These are phyloP conservation scores for Diutina scorzettiae DNA, from an alignment of 1,139 yeast genomes.

Conservation along the genomic window DNA sequence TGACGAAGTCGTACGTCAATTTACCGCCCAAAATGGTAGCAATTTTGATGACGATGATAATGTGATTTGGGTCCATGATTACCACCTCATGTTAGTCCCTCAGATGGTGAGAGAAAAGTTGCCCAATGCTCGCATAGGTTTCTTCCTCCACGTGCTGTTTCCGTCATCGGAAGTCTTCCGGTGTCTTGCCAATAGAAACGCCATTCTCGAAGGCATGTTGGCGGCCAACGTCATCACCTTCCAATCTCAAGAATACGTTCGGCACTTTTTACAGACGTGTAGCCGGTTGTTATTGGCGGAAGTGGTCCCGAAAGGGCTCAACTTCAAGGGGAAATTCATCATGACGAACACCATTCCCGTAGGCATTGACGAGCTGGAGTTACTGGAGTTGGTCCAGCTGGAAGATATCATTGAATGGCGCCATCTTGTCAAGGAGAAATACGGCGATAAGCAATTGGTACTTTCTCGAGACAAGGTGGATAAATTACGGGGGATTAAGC, in stretches of 20 bases:
- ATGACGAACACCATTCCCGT: constrained; percentile 65
- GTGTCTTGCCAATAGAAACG: constrained; percentile 79
- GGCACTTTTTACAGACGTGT: constrained; percentile 89
- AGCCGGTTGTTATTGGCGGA: constrained; percentile 77
- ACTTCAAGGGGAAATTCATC: constrained; percentile 55
- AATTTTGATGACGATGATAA: constrained; percentile 35
- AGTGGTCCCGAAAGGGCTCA: constrained; percentile 62
- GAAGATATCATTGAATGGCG: constrained; percentile 63
- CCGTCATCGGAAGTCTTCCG: constrained; percentile 95
- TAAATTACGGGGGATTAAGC: constrained; percentile 76
- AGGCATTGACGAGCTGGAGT: constrained; percentile 68
- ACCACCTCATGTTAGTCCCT: constrained; percentile 81
- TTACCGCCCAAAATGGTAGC: constrained; percentile 40
- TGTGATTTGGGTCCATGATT: constrained; percentile 86
- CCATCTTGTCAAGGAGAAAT: constrained; percentile 57
- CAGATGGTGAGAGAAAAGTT: constrained; percentile 63
- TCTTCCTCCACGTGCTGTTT: constrained; percentile 86
- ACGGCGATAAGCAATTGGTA: constrained; percentile 60
- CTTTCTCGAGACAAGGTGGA: constrained; percentile 87
- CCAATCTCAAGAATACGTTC: constrained; percentile 86
- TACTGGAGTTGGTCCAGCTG: constrained; percentile 34
- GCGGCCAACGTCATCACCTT: constrained; percentile 85
- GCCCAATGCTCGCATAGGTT: constrained; percentile 83
- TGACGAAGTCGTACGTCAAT: constrained; percentile 52
- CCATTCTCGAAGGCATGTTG: constrained; percentile 67